Evolutionary conservation across 257 asterid genomes (phyloP), one percentile per base, ranked within the genome.

Genomic region (Anisodus acutangulus): DNA sequence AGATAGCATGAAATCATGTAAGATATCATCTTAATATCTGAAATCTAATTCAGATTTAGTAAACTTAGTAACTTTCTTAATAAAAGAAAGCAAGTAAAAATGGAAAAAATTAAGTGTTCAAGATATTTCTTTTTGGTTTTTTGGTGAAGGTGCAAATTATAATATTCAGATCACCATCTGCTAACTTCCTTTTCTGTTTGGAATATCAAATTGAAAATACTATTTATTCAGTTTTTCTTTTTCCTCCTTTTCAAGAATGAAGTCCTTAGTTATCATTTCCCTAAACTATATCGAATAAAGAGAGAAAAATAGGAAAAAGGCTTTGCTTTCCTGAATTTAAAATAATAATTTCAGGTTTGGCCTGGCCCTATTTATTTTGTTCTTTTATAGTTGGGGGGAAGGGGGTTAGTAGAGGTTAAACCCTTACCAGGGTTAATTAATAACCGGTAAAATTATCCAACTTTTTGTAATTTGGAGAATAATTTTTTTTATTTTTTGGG

Each of bases 341-440:
- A 72, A 35, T 59, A 84, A 10, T 45, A 68, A 82, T 66, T 53
- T 79, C 83, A 86, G 57, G 60, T 87, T 59, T 80, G 17, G 76
- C 87, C 64, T 88, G 79, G 81, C 87, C 88, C 5, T 83, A 51
- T 41, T 41, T 41, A 3, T 41, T 41, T 41, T 41, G 4, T 3
- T 39, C 71, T 64, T 64, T 64, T 64, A 64, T 31, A 31, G 71
- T 31, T 64, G 11, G 13, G 85, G 37, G 53, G n/a, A 49, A 62
- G 15, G 39, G 85, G 45, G 60, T 82, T 86, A 49, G 58, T 35
- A 67, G 49, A 67, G 54, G 83, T 62, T 57, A 87, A 88, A 89
- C 89, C 86, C 87, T 68, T 89, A 84, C 87, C 84, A 55, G 84
- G 88, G 88, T 88, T 90, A 83, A 67, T 72, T 69, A 84, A 11